Evolutionary conservation across 2,329 filamentous ascomycete species (phyloP).

Genomic region (Aureobasidium sp.): DNA sequence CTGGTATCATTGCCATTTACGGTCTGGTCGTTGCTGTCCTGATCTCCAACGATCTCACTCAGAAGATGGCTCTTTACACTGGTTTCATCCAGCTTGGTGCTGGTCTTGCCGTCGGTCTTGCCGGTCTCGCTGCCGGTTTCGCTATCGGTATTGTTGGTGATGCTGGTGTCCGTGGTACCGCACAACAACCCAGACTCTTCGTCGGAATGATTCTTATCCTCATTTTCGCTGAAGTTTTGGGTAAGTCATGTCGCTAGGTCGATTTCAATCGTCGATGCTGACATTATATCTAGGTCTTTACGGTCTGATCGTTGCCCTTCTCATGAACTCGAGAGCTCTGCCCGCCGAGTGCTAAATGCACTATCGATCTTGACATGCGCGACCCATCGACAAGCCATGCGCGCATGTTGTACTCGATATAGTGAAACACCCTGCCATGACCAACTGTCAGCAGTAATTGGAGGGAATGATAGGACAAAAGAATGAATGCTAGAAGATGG

Average conservation of each 20-base stretch:
- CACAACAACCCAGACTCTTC: slow-evolving; percentile 78
- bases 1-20: slow-evolving; percentile 99
- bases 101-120: slow-evolving; percentile 42
- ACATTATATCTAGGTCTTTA: slow-evolving; percentile 67
- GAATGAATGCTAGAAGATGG: not conserved
- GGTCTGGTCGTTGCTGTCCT: slow-evolving; percentile 48
- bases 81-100: slow-evolving; percentile 49
- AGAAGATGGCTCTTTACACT: slow-evolving; percentile 41
- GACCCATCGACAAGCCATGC: not conserved
- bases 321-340: slow-evolving; percentile 96
- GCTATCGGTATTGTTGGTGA: slow-evolving; percentile 58
- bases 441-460: not conserved
- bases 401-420: slow-evolving; percentile 6
- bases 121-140: slow-evolving; percentile 36
- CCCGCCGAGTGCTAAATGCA: slow-evolving; percentile 48
- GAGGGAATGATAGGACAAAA: slow-evolving; percentile 8
- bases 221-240: slow-evolving; percentile 99
- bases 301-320: slow-evolving; percentile 93
- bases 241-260: slow-evolving; percentile 45
- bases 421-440: not conserved
- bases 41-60: slow-evolving; percentile 46
- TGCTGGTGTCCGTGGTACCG: slow-evolving; percentile 79
- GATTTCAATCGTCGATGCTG: not conserved
- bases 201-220: slow-evolving; percentile 98
- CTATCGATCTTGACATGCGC: slow-evolving; percentile 13